Evolutionary conservation across 371 early-diverging fungal genomes (phyloP), one percentile per base, ranked within the genome.

Genomic region (Syncephalastrum monosporum): DNA sequence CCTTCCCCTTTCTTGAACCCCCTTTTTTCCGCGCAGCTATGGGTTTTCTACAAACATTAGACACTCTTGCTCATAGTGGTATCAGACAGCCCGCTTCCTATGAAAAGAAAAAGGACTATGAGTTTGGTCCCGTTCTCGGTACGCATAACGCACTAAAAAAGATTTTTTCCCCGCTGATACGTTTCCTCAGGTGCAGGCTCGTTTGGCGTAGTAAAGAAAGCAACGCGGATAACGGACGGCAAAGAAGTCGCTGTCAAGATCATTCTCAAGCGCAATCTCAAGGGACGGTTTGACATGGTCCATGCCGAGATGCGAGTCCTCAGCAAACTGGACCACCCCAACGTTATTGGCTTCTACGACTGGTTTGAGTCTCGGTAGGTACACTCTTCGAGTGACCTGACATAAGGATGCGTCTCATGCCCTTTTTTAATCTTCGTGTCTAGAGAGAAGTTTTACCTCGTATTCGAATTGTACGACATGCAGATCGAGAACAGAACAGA

Each of bases 271-370:
- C 63, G 79, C 41, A 73, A 75, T 3, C 77, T 88, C 33, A 79
- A 71, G 47, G 82, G 79, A 16, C 85, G 85, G 53, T 86, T 82
- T 56, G 78, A 82, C 27, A 84, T 91, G 87, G 91, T 92, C 15
- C 65, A 84, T 49, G 81, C 83, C 56, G 91, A 92, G 67, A 85
- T 91, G 65, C 67, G 75, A 33, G 82, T 86, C 2, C 72, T 91
- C 50, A 75, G 82, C 55, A 70, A 76, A 45, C 72, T 91, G 41
- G 57, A 83, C 38, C 95, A 96, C 75, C 85, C 86, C 29, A 84
- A 95, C 74, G 83, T 96, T 33, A 89, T 93, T 63, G 68, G 79
- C 42, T 82, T 94, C 25, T 68, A 82, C 33, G 96, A 95, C 64
- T 84, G 86, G 77, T 93, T 83, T 67, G 89, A 90, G 63, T 84